Evolutionary conservation across 345 rosid species (phyloP), one percentile per base, ranked within the genome.

Genomic region (Salix arbutifolia): DNA sequence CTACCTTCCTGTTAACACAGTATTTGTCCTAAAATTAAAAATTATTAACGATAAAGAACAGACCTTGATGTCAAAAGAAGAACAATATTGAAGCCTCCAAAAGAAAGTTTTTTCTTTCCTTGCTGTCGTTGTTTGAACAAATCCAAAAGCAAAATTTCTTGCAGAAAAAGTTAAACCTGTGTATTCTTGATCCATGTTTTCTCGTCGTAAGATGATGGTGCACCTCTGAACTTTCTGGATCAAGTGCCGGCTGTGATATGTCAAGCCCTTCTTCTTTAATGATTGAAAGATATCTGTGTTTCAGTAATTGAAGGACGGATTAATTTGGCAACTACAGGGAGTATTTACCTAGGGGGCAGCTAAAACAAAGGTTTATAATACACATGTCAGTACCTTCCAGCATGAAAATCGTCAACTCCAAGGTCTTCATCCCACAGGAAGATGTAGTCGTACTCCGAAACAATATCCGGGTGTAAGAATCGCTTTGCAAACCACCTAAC

Each of bases 401-500:
- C 84, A 74, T 85, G 46, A 28, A 90, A 88, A 74, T 85, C 69
- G 37, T 87, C 79, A 18, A 90, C 87, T 42, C 85, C 90, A 65
- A 90, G 84, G 65, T 88, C 91, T 82, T 90, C 94, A 72, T 90
- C 94, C 94, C 94, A 90, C 52, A 90, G 78, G 77, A 90, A 88
- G 73, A 90, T 83, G 31, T 87, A 88, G 5, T 74, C 83, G 60
- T 87, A 90, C 60, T 83, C 87, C 4, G 86, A 58, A 48, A 88
- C 82, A 14, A 88, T 88, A 82, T 90, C 89, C 2, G 91, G 91
- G 77, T 88, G 91, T 33, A 92, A 79, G 71, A 92, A 92, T 44
- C 94, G 90, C 81, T 92, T 92, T 8, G 97, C 98, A 65, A 91
- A 94, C 98, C 98, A 94, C 97, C 96, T 94, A 42, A 65, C 23